Evolutionary conservation across 2,329 filamentous ascomycete genomes (phyloP), one percentile per base, ranked within the genome.

Genomic region (Sodiomyces alkalinus): DNA sequence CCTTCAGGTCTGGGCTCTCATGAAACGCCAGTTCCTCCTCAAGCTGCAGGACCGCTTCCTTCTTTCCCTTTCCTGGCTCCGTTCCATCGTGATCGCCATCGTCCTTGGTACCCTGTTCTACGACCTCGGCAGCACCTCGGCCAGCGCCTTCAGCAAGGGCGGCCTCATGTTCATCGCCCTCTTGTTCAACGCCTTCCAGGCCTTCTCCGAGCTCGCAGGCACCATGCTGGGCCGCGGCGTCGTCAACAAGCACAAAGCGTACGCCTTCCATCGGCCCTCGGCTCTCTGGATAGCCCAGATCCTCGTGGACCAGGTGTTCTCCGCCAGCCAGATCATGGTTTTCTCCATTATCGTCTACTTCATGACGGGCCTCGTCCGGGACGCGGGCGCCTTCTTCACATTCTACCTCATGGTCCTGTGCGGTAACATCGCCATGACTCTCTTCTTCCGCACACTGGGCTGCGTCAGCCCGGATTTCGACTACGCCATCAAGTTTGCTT

Each of bases 181-280:
- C 2, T 55, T 92, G 4, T 87, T 87, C 63, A 87, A 87, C 48
- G 78, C 79, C n/a, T 87, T 92, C 51, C 75, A 83, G 44, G 80
- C 82, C 15, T 86, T 90, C 45, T 70, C 76, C 0, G 82, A 92
- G 48, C 54, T 92, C 0, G 77, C 66, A 0, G 64, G 66, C 8
- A 79, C 77, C 2, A 87, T 90, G 79, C 55, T 74, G 11, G 80
- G 77, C 1, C 66, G 83, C 7, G 64, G 74, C 0, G 79, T 92
- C 20, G 67, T 92, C 34, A 82, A 85, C 48, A 92, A 90, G 47
- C 83, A 92, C 50, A 74, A 77, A 32, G 75, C 79, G 0, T 92
- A 82, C 41, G 78, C 81, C 0, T 87, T 92, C 45, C 78, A 90
- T 47, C 65, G 80, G 19, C 83, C 83, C 0, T 83, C 79, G 0